Percentiles rank a stretch among this genome's conserved stretches.
Conservation (phyloP, 345 rosid species). For the Physaria fendleri region DNA sequence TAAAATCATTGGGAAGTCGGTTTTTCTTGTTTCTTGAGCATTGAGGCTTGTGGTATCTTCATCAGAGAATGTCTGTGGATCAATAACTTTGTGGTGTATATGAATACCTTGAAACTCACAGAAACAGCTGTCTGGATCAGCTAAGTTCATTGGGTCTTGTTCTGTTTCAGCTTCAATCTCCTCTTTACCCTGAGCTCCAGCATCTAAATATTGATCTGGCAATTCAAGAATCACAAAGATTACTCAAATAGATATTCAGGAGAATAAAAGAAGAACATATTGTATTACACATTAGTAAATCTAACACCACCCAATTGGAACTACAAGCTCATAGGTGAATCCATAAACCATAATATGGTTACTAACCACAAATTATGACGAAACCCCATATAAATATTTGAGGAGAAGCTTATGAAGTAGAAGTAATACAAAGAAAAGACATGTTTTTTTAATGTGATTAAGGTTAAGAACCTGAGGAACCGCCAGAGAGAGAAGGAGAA, state of each 20-base stretch:
- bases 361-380: neutral
- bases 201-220: constrained; percentile 44
- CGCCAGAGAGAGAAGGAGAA: constrained; percentile 30
- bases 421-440: constrained; percentile 1
- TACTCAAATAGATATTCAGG: neutral
- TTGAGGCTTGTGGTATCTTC: constrained; percentile 9
- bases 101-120: constrained; percentile 80
- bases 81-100: constrained; percentile 65
- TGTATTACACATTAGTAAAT: neutral
- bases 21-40: constrained; percentile 16
- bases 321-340: neutral
- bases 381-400: neutral
- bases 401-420: neutral
- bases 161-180: constrained; percentile 51
- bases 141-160: constrained; percentile 64
- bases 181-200: constrained; percentile 27
- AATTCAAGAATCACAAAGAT: neutral
- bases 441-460: neutral
- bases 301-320: neutral
- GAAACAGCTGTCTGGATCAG: constrained; percentile 84
- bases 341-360: neutral
- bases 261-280: neutral
- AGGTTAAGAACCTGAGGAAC: constrained; percentile 21
- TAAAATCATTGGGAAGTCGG: constrained; percentile 57
- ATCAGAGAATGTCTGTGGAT: constrained; percentile 30